These are phyloP conservation scores for Lactarius vividus DNA, from an alignment of 768 basidiomycete species.

Conservation along the genomic window DNA sequence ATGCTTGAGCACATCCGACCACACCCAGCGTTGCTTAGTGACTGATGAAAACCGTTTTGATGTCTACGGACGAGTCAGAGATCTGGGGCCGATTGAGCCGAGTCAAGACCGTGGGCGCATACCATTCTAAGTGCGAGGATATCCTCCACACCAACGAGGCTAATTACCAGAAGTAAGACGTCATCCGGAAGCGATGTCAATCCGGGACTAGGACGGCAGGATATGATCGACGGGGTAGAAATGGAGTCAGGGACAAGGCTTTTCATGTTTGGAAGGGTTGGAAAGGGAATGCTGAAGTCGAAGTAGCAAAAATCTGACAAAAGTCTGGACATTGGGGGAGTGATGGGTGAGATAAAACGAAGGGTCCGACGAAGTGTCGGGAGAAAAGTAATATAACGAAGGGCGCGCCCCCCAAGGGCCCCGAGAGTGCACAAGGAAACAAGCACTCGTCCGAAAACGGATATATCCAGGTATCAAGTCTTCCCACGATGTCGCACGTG, in stretches of 20 bases:
- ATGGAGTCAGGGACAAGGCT: not conserved
- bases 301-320: slow-evolving; percentile 15
- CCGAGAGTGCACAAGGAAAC: slow-evolving; percentile 13
- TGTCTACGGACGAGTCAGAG: slow-evolving; percentile 29
- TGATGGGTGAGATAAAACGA: not conserved
- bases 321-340: slow-evolving; percentile 10
- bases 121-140: slow-evolving; percentile 36
- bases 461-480: not conserved
- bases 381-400: not conserved
- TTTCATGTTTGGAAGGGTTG: not conserved
- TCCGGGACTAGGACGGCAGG: slow-evolving; percentile 12
- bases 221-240: slow-evolving; percentile 14
- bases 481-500: not conserved
- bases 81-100: slow-evolving; percentile 16
- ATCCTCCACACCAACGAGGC: slow-evolving; percentile 34
- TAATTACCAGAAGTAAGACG: slow-evolving; percentile 36
- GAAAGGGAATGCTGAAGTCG: not conserved
- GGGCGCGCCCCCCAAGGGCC: slow-evolving; percentile 3
- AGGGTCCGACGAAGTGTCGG: not conserved
- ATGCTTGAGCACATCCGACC: slow-evolving; percentile 36
- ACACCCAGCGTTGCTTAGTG: slow-evolving; percentile 39
- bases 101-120: slow-evolving; percentile 24
- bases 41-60: slow-evolving; percentile 33
- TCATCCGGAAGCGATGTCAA: slow-evolving; percentile 36
- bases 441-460: slow-evolving; percentile 8